A percentile compares a stretch with the other conserved stretches of the same genome.
Conservation (phyloP, 306 rosid species). For the Adenanthera pavonina region DNA sequence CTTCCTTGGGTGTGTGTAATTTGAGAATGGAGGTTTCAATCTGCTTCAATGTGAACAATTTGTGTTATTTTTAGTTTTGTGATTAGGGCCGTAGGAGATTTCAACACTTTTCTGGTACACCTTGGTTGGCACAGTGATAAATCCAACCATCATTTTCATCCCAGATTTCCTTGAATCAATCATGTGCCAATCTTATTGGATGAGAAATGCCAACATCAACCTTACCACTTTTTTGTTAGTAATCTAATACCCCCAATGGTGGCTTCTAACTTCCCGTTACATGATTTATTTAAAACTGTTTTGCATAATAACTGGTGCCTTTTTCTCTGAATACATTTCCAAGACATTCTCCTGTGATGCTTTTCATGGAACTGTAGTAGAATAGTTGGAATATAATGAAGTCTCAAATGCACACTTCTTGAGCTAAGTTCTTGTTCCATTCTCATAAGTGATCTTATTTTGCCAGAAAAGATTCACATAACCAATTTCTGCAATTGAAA, state of each 20-base stretch:
- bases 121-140: neutral
- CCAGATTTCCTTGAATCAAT: slow-evolving; percentile 4
- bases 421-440: neutral
- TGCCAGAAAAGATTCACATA: neutral
- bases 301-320: neutral
- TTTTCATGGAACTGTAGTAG: neutral
- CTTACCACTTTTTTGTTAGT: neutral
- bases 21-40: slow-evolving; percentile 2
- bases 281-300: neutral
- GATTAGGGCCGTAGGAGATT: neutral
- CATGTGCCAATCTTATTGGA: neutral
- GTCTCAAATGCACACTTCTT: neutral
- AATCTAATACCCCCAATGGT: neutral
- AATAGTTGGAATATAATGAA: neutral
- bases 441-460: neutral
- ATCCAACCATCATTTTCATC: neutral
- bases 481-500: neutral
- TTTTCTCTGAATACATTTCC: neutral
- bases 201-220: neutral
- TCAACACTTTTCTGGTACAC: neutral
- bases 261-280: neutral
- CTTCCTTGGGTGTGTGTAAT: neutral
- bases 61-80: neutral
- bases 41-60: neutral
- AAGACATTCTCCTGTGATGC: neutral